A percentile compares a stretch with the other conserved stretches of the same genome.
phyloP scores from a whole-genome alignment of 1,284 basidiomycete genomes.

The Ceratobasidium sp. region DNA sequence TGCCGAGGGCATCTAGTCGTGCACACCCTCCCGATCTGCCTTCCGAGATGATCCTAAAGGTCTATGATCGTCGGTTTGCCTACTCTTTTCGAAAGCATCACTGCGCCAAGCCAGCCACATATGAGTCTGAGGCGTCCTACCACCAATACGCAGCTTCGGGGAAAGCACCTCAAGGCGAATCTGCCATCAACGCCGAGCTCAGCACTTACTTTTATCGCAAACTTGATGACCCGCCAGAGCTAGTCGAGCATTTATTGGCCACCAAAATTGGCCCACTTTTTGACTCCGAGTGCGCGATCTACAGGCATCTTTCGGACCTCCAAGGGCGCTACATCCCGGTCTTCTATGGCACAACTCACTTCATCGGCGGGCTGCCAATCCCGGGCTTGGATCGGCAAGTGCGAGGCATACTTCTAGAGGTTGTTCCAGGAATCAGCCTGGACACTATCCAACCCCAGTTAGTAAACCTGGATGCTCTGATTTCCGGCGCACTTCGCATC shows the following conservation, averaged over 20 bases:
- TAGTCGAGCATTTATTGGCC: background rate
- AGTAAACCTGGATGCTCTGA: background rate
- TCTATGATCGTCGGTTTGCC: slow-evolving; percentile 8
- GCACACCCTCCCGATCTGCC: background rate
- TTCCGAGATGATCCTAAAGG: background rate
- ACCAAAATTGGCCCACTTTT: background rate
- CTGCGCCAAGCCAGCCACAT: background rate
- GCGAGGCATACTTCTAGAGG: background rate
- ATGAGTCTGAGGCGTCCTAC: background rate
- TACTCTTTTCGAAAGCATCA: background rate
- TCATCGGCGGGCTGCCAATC: background rate
- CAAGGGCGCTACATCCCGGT: background rate
- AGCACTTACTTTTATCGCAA: background rate
- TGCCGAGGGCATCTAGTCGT: background rate
- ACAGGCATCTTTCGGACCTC: background rate
- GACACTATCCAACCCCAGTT: background rate
- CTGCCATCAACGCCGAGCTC: background rate
- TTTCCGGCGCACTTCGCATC: background rate
- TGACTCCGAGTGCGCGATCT: slow-evolving; percentile 8
- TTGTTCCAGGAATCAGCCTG: background rate
- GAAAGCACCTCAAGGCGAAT: background rate
- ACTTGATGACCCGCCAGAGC: background rate
- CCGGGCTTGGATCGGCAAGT: background rate
- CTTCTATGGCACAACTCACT: background rate
- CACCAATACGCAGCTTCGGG: background rate